Evolutionary conservation across 805 yeast genomes (phyloP), one percentile per base, ranked within the genome.

Genomic region (Yarrowia hollandica): DNA sequence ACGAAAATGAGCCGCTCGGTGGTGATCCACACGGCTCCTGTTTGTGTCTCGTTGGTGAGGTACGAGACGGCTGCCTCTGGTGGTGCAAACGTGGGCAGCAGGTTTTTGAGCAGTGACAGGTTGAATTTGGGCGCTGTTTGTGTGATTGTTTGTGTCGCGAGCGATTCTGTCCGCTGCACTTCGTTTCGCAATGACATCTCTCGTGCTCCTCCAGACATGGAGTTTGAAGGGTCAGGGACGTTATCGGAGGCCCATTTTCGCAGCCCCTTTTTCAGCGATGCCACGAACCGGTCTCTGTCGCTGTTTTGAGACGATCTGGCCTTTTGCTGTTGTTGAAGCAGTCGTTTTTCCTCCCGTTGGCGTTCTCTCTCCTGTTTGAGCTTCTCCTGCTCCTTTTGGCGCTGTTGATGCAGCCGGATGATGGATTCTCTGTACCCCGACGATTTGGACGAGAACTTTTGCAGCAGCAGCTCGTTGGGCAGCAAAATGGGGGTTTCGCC

Each of bases 391-490:
- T 44, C 54, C 26, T 19, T 14, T 5, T 44, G 54, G 18, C 54
- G 54, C n/a, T 31, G 59, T 23, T 61, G 61, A 16, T 64, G 63
- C 25, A 62, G 52, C 15, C 55, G 34, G 46, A 59, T 62, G 22
- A 28, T 19, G 12, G 63, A 60, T 11, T 35, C 23, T 15, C 62
- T 26, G 46, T 58, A 58, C 18, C 54, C 41, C n/a, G 65, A 62
- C 41, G 62, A 57, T 21, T 68, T 64, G 26, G 60, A 61, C 30
- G 66, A 61, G 55, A 68, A 67, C 35, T 61, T 37, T 46, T 66
- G 70, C 48, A 68, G 55, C 28, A 68, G 62, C 25, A 66, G 56
- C 50, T 68, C 71, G 60, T 68, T 68, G 34, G 71, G 71, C 14
- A 66, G 58, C 35, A 68, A 60, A 18, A 68, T 68, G 30, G 70